A percentile compares a stretch with the other conserved stretches of the same genome.
phyloP scores from a whole-genome alignment of 441 rosid genomes.

The Mallotus japonicus region DNA sequence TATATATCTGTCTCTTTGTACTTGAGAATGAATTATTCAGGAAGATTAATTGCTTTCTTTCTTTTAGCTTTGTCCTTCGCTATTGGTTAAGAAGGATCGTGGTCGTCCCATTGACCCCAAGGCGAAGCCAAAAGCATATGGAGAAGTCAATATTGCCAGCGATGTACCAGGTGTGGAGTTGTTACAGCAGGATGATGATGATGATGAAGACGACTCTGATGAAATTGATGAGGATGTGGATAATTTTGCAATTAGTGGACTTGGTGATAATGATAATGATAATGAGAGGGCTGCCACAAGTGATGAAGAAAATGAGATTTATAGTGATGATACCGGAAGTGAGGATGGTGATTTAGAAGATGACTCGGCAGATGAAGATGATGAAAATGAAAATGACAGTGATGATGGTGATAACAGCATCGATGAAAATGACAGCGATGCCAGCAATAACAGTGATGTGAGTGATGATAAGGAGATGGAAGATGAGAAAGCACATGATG shows the following conservation, averaged over 20 bases:
- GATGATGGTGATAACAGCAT: slow-evolving; percentile 1
- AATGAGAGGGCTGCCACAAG: slow-evolving; percentile 23
- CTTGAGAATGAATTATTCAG: neutral
- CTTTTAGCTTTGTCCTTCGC: slow-evolving; percentile 76
- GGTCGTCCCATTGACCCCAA: slow-evolving; percentile 75
- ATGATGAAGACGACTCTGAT: slow-evolving; percentile 24
- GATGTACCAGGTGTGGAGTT: slow-evolving; percentile 74
- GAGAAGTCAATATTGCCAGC: slow-evolving; percentile 63
- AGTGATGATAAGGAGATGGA: slow-evolving; percentile 25
- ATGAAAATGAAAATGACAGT: slow-evolving; percentile 15
- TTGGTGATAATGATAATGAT: slow-evolving; percentile 32
- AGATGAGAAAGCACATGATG: slow-evolving; percentile 15
- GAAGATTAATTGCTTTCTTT: slow-evolving; percentile 20
- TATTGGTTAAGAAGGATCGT: slow-evolving; percentile 89
- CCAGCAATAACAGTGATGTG: slow-evolving; percentile 26
- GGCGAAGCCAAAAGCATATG: slow-evolving; percentile 82
- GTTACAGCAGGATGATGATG: slow-evolving; percentile 38
- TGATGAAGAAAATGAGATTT: slow-evolving; percentile 29
- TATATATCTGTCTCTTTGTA: neutral
- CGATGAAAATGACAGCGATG: slow-evolving; percentile 19
- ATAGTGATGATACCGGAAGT: slow-evolving; percentile 30
- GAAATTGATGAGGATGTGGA: slow-evolving; percentile 20
- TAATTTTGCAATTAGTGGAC: slow-evolving; percentile 32
- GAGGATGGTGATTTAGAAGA: slow-evolving; percentile 34
- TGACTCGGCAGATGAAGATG: slow-evolving; percentile 28